Evolutionary conservation across 192 early-diverging fungal genomes (phyloP), one percentile per base, ranked within the genome.

Genomic region (Spinellus fusiger): DNA sequence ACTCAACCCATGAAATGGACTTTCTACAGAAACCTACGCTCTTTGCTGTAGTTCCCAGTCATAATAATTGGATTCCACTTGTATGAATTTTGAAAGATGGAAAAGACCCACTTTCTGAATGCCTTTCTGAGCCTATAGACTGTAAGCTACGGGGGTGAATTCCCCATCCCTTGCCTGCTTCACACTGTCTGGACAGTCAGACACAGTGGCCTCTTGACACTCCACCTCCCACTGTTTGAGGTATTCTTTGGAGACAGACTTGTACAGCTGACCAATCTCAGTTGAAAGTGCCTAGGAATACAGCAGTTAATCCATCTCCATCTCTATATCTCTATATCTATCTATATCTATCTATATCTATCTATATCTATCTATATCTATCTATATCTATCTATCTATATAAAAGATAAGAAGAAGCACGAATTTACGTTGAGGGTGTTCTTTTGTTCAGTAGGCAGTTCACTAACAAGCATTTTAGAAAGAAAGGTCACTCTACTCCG

Each of bases 41-140:
- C 93, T 83, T 25, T 82, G 72, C 57, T 88, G 75, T 5, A 87
- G 67, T 20, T 82, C 70, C 93, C 93, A 95, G 3, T 73, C 64
- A 73, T 95, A 95, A 57, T 91, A 95, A 69, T 84, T 77, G 15
- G 74, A 59, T 32, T 85, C 82, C 6, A 95, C 93, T 38, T 85
- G 77, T 69, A 83, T 87, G 63, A n/a, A 44, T 18, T 44, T 44
- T 44, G 40, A 44, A 12, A 44, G 40, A 10, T 44, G 40, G 10
- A n/a, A 12, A 44, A 44, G 40, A 44, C 40, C 40, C 13, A 44
- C 18, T 12, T 12, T 18, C 40, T 44, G 13, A 2, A 18, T n/a
- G 4, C 40, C 40, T 44, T 44, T 12, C 10, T 44, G 4, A 12
- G 18, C 40, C 40, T 44, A 44, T 44, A 18, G 15, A n/a, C n/a